Conservation (phyloP, 2,329 filamentous ascomycete genomes). For the Dactylonectria macrodidyma region DNA sequence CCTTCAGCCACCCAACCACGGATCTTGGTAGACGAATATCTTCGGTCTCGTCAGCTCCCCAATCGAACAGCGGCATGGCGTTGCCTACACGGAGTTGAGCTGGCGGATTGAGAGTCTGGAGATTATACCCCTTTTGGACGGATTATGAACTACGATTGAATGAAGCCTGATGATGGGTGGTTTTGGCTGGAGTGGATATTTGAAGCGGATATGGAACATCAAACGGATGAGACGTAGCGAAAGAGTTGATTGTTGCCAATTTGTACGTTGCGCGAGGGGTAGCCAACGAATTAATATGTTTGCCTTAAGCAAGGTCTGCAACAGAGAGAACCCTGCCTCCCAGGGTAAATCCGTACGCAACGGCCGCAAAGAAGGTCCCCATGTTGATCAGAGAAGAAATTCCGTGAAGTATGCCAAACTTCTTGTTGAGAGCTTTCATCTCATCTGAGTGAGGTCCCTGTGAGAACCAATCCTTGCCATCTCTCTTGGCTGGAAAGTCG, state of each 20-base stretch:
- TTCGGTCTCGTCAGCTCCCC: constrained; percentile 14
- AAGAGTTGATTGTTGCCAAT: constrained; percentile 31
- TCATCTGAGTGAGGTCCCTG: constrained; percentile 84
- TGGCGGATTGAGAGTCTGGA: constrained; percentile 38
- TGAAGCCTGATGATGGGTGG: constrained; percentile 28
- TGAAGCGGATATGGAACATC: constrained; percentile 8
- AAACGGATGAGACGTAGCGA: neutral
- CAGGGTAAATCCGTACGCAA: constrained; percentile 85
- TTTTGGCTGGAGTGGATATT: constrained; percentile 11
- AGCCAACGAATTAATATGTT: constrained; percentile 22
- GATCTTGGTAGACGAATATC: constrained; percentile 20
- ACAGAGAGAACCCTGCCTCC: constrained; percentile 71
- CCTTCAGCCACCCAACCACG: constrained; percentile 28
- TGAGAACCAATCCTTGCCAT: constrained; percentile 91
- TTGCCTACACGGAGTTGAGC: constrained; percentile 21
- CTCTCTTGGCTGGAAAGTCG: constrained; percentile 76
- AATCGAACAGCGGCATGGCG: constrained; percentile 6
- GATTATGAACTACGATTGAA: constrained; percentile 43
- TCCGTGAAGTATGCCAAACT: constrained; percentile 85
- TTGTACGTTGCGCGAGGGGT: constrained; percentile 31
- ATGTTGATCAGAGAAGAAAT: constrained; percentile 86
- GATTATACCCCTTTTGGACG: constrained; percentile 42
- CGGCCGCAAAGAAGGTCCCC: constrained; percentile 75
- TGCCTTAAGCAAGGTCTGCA: constrained; percentile 45
- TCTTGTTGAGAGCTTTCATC: constrained; percentile 85